Base-by-base conservation (phyloP, 495 filamentous ascomycete genomes). In the Geoglossum glabrum region DNA sequence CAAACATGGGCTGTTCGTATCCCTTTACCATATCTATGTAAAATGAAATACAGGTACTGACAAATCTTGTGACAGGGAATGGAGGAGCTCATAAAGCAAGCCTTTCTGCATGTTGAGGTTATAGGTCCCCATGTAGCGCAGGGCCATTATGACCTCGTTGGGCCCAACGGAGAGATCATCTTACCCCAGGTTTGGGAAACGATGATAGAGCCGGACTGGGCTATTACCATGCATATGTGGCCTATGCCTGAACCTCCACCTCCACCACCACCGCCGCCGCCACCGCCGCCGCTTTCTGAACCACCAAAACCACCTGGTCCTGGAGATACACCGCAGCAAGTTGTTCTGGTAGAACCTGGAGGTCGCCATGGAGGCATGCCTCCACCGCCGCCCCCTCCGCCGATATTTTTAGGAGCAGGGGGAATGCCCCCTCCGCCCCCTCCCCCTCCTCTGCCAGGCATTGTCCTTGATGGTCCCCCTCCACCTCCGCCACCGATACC, bases 221-320 rank as follows among this genome's bases (percentile, higher is more conserved):
- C 78, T 40, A 84, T 96, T 63, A 89, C 82, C 2, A 95, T 95
- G 90, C 86, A 93, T 61, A 92, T 95, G 87, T 96, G 90, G 90
- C 89, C 90, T 5, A 84, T 95, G 74, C 79, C 78, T 4, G 81
- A 82, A 61, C 74, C 75, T 56, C 72, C 73, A 15, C 69, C 73
- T 19, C 60, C 68, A 56, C 63, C 69, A 8, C 63, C 63, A 11
- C 64, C 67, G 23, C 49, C 67, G 33, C 55, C 31, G 21, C 58
- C 54, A 28, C 30, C 31, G 19, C 55, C 55, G 9, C 55, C 59
- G 21, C 59, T 23, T 38, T 54, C 23, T 13, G 56, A 49, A 4
- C 40, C 40, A 21, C 40, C 40, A 5, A 17, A 17, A 21, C 40
- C 40, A 21, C 6, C 13, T 21, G 2, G 17, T 4, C 3, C 27